These are phyloP conservation scores for Scytalidium lignicola DNA, from an alignment of 2,329 filamentous ascomycete species.

Conservation along the genomic window DNA sequence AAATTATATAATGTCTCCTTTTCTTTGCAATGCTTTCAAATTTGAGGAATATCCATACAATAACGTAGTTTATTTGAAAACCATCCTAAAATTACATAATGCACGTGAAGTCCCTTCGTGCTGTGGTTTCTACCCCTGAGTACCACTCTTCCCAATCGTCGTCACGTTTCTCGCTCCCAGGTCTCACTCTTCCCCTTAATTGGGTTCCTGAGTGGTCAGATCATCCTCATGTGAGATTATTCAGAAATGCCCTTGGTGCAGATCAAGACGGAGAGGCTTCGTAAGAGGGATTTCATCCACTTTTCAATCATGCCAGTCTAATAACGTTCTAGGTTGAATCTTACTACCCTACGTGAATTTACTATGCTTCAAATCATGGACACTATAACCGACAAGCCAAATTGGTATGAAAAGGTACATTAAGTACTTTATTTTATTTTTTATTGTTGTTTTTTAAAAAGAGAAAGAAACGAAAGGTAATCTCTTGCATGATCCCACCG, in stretches of 20 bases:
- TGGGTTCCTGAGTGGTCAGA: slow-evolving; percentile 4
- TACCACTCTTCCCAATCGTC: background rate
- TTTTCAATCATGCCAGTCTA: background rate
- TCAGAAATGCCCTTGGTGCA: background rate
- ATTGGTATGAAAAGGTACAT: slow-evolving; percentile 19
- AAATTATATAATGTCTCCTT: too few species aligned
- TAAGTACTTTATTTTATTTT: background rate
- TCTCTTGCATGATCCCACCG: too few species aligned
- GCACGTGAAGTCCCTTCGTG: too few species aligned
- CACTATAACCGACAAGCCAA: slow-evolving; percentile 19
- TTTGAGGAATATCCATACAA: too few species aligned
- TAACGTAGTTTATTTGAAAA: too few species aligned
- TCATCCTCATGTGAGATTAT: background rate
- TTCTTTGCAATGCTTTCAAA: too few species aligned
- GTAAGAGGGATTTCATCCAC: background rate
- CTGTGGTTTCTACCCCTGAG: background rate
- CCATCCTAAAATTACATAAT: too few species aligned
- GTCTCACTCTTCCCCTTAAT: slow-evolving; percentile 11
- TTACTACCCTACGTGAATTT: slow-evolving; percentile 18
- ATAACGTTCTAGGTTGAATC: slow-evolving; percentile 1
- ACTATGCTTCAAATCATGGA: slow-evolving; percentile 24
- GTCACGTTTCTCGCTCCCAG: slow-evolving; percentile 8
- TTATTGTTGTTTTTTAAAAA: too few species aligned
- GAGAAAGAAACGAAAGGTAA: too few species aligned
- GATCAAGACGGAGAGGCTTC: slow-evolving; percentile 1